Evolutionary conservation across 2,329 filamentous ascomycete genomes (phyloP).

Genomic region (Fusarium sp.): DNA sequence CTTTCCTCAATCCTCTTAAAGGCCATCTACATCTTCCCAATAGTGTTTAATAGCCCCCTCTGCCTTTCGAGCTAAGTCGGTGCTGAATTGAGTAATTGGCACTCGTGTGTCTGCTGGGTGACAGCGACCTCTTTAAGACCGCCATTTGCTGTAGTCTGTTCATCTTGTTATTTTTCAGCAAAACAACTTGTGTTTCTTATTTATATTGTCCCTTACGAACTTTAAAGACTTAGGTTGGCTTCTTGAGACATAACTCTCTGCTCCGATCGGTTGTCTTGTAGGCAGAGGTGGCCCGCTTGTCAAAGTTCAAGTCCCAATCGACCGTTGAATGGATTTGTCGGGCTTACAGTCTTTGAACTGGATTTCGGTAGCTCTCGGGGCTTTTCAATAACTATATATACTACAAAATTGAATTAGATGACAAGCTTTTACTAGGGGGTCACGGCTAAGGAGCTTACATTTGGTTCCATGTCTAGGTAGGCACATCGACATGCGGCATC

Average conservation of each 20-base stretch:
- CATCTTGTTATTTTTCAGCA: not conserved
- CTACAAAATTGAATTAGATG: not conserved
- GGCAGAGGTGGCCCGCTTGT: not conserved
- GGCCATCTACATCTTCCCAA: not conserved
- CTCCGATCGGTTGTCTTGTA: not conserved
- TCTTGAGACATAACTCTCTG: not conserved
- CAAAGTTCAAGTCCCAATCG: not conserved
- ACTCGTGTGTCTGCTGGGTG: not conserved
- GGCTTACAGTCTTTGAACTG: not conserved
- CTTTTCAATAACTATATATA: not conserved
- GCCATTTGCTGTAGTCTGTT: not conserved
- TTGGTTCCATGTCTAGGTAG: not conserved
- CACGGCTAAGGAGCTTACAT: not conserved
- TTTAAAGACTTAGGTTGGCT: rapidly evolving
- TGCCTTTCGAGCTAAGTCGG: not conserved
- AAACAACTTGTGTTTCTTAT: not conserved
- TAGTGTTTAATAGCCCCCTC: rapidly evolving
- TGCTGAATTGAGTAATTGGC: not conserved
- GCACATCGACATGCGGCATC: not conserved
- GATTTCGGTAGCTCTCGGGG: not conserved
- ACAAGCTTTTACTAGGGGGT: not conserved
- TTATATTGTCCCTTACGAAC: not conserved
- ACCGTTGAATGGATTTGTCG: not conserved
- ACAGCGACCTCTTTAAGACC: not conserved
- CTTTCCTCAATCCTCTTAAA: not conserved